Percentiles rank a stretch among this genome's conserved stretches.
These are phyloP conservation scores for Taxillus chinensis DNA, from an alignment of 164 flowering plant species.

Conservation along the genomic window DNA sequence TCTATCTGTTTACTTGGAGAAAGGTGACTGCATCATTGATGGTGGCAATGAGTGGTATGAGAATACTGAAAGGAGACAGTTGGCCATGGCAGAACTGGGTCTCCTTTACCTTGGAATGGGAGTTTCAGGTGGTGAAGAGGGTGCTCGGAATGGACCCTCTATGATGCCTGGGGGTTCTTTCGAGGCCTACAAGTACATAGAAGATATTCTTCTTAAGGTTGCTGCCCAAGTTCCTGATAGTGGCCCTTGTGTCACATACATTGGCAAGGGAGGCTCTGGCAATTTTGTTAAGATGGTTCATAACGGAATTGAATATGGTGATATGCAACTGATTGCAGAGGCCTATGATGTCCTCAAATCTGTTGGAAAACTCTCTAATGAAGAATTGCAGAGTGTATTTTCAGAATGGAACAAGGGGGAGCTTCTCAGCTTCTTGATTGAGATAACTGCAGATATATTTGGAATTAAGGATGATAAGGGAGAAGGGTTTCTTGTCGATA, in stretches of 20 bases:
- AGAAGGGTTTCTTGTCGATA: slow-evolving; percentile 57
- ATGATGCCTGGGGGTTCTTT: slow-evolving; percentile 76
- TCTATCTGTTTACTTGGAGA: slow-evolving; percentile 49
- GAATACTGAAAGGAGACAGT: slow-evolving; percentile 60
- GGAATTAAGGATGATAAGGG: slow-evolving; percentile 58
- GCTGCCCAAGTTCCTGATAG: slow-evolving; percentile 70
- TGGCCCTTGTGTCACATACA: slow-evolving; percentile 66
- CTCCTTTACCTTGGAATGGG: slow-evolving; percentile 68
- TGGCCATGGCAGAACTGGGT: slow-evolving; percentile 43
- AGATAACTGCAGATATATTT: slow-evolving; percentile 78
- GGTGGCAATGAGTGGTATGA: slow-evolving; percentile 75
- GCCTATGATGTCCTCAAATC: slow-evolving; percentile 68
- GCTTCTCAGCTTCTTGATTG: slow-evolving; percentile 58
- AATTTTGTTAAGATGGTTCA: slow-evolving; percentile 65
- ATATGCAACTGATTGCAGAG: slow-evolving; percentile 70
- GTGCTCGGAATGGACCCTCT: slow-evolving; percentile 66
- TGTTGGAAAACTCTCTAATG: slow-evolving; percentile 61
- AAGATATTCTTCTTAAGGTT: slow-evolving; percentile 61
- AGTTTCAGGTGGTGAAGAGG: slow-evolving; percentile 77
- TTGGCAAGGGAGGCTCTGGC: slow-evolving; percentile 68
- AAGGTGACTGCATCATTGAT: slow-evolving; percentile 64
- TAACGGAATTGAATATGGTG: slow-evolving; percentile 74
- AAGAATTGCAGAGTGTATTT: slow-evolving; percentile 43
- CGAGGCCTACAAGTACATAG: slow-evolving; percentile 58
- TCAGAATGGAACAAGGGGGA: slow-evolving; percentile 73